phyloP scores from a whole-genome alignment of 495 filamentous ascomycete species.

The Daldinia grandis region DNA sequence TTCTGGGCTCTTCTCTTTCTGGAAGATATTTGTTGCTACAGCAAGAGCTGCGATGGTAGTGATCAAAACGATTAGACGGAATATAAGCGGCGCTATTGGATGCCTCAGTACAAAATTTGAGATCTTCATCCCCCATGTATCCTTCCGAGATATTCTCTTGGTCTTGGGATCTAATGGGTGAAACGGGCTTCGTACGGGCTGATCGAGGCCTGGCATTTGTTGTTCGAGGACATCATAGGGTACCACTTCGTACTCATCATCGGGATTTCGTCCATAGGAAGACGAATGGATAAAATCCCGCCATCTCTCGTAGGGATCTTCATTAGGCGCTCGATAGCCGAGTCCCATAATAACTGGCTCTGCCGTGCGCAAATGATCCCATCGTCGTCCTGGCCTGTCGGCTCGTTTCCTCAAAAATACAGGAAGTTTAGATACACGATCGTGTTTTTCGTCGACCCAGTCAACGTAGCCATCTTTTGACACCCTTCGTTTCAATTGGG shows the following conservation, averaged over 20 bases:
- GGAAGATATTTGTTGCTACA: slow-evolving; percentile 77
- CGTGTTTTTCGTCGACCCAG: slow-evolving; percentile 49
- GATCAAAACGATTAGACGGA: slow-evolving; percentile 82
- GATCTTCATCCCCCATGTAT: slow-evolving; percentile 51
- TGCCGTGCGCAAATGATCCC: slow-evolving; percentile 64
- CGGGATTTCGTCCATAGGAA: slow-evolving; percentile 55
- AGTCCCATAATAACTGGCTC: slow-evolving; percentile 65
- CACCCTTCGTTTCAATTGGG: slow-evolving; percentile 52
- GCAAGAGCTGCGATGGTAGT: slow-evolving; percentile 86
- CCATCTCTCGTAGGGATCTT: slow-evolving; percentile 55
- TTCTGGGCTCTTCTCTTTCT: slow-evolving; percentile 56
- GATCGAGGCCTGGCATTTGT: slow-evolving; percentile 60
- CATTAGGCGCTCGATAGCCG: slow-evolving; percentile 46
- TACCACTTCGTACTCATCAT: slow-evolving; percentile 57
- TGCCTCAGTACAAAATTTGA: slow-evolving; percentile 70
- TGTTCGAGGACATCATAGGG: slow-evolving; percentile 53
- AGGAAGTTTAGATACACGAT: slow-evolving; percentile 42
- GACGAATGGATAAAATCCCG: slow-evolving; percentile 59
- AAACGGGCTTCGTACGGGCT: slow-evolving; percentile 60
- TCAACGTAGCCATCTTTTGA: slow-evolving; percentile 65
- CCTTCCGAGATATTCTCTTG: slow-evolving; percentile 56
- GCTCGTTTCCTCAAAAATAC: slow-evolving; percentile 47
- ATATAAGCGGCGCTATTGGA: slow-evolving; percentile 83
- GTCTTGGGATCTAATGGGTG: slow-evolving; percentile 52
- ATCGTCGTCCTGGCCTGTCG: slow-evolving; percentile 57